Evolutionary conservation across 345 rosid species (phyloP), one percentile per base, ranked within the genome.

Genomic region (Euphorbia peplus): DNA sequence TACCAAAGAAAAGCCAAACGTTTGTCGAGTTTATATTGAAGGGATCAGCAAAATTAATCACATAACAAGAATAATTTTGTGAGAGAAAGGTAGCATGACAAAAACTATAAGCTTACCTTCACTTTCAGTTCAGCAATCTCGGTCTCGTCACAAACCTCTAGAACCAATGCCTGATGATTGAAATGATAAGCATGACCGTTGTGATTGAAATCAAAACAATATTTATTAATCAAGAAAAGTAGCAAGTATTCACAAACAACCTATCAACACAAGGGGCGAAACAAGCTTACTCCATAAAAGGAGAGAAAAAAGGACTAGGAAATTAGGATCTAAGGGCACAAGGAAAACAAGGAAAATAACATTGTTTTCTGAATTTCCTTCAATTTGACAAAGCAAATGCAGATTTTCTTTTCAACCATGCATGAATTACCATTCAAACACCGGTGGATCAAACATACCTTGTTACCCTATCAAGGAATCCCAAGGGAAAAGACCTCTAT

Each of bases 61-160:
- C 6, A 12, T 14, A 12, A 18, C 5, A 55, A 69, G 24, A 69
- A 51, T 32, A 74, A 42, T 19, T 59, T 8, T 8, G 6, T 19
- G 9, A 61, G 37, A 60, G 63, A 29, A 42, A 69, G 32, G 62
- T 28, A 10, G 55, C 62, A 25, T n/a, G 51, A 22, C 30, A 66
- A 52, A 70, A 70, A 37, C 41, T 24, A 65, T 69, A 69, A 48
- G 63, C 61, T 75, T 78, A 93, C 99, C 96, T 95, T 95, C 66
- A 95, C 62, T 86, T 91, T 73, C 66, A 95, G 85, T 73, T 89
- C 99, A 37, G 97, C 97, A 70, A 95, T 69, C 76, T 95, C 87
- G 24, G 99, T 95, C 86, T 95, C 93, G 32, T 95, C 97, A 77
- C 99, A 95, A 59, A 95, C 90, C 77, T 95, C 99, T 63, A 80